Conservation (phyloP, 805 yeast species). For the Yarrowia bubula region DNA sequence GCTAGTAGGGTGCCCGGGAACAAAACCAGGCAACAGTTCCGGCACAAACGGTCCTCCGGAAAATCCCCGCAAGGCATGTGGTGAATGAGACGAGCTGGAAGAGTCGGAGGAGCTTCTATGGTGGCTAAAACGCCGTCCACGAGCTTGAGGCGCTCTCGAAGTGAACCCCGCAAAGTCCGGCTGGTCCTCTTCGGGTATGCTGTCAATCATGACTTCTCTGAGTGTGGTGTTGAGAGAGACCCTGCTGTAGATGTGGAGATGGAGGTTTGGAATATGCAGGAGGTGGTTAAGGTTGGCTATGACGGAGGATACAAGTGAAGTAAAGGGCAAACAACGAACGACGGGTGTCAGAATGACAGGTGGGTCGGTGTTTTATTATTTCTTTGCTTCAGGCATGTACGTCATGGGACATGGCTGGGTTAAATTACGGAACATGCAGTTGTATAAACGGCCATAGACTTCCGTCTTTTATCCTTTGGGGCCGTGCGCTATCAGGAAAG, state of each 20-base stretch:
- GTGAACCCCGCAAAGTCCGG: conserved; percentile 23
- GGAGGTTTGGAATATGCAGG: conserved; percentile 21
- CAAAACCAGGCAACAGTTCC: background rate
- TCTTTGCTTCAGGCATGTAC: background rate
- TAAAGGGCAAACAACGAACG: too few relatives aligned
- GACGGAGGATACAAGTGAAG: too few relatives aligned
- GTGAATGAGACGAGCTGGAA: background rate
- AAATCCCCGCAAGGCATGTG: conserved; percentile 23
- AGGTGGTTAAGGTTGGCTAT: conserved; percentile 11
- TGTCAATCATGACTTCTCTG: conserved; percentile 13
- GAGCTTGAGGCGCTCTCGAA: conserved; percentile 4
- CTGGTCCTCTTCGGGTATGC: conserved; percentile 24
- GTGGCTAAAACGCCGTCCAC: conserved; percentile 16
- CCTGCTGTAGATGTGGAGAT: conserved; percentile 11
- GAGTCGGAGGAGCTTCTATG: conserved; percentile 19
- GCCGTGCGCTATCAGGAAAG: too few relatives aligned
- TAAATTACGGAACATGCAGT: too few relatives aligned
- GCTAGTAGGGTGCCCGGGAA: background rate
- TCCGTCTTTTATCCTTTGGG: too few relatives aligned
- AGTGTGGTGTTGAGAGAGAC: background rate
- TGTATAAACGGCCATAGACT: too few relatives aligned
- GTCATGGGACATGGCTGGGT: background rate
- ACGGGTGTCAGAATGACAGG: background rate
- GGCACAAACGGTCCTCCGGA: conserved; percentile 14
- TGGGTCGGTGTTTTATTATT: background rate